phyloP scores from a whole-genome alignment of 2,329 filamentous ascomycete species.

The Fusarium subtropicale region DNA sequence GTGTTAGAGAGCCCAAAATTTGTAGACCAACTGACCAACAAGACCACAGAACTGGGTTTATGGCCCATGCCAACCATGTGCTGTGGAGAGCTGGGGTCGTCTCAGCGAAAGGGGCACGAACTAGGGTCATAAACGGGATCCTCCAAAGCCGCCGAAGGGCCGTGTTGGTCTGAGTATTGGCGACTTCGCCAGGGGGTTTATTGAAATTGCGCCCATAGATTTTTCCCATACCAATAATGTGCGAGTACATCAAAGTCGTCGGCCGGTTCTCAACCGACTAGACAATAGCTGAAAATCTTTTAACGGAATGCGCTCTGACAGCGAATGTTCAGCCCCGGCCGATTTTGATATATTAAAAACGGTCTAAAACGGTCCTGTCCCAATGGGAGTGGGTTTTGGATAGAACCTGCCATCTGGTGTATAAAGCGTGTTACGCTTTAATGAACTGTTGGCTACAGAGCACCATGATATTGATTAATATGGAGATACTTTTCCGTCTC shows the following conservation, averaged over 20 bases:
- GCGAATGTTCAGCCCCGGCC: not conserved
- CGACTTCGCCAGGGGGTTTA: conserved; percentile 13
- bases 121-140: conserved; percentile 4
- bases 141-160: conserved; percentile 21
- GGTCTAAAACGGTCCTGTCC: not conserved
- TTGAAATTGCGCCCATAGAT: conserved; percentile 31
- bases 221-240: conserved; percentile 23
- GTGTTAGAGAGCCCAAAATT: not conserved
- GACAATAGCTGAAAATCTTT: conserved; percentile 13
- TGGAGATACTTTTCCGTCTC: not conserved
- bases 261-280: conserved; percentile 1
- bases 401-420: conserved; percentile 2
- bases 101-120: conserved; percentile 34
- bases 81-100: conserved; percentile 8
- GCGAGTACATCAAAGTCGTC: not conserved
- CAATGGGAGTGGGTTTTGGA: not conserved
- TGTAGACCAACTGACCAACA: not conserved
- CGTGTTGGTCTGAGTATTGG: conserved; percentile 15
- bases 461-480: not conserved
- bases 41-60: not conserved
- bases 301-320: conserved; percentile 1
- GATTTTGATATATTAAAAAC: not conserved
- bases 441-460: conserved; percentile 1
- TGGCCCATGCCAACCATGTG: conserved; percentile 6
- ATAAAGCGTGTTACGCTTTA: not conserved